Percentiles rank a stretch among this genome's conserved stretches.
These are phyloP conservation scores for Fragaria ananassa DNA, from an alignment of 306 rosid species.

Conservation along the genomic window DNA sequence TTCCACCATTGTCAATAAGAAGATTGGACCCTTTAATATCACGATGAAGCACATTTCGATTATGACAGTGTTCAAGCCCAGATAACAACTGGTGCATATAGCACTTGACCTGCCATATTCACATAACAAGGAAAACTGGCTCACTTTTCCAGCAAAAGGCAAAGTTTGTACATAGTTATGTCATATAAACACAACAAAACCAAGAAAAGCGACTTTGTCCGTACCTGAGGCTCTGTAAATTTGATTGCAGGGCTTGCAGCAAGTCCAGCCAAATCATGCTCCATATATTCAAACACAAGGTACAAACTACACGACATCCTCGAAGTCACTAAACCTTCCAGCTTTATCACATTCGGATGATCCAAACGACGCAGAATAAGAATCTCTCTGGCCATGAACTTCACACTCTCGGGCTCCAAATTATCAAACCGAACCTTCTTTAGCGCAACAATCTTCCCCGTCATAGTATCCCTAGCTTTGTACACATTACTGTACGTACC, in stretches of 20 bases:
- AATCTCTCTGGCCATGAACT: conserved; percentile 89
- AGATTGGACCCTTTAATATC: conserved; percentile 93
- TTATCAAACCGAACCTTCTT: conserved; percentile 92
- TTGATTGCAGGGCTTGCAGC: conserved; percentile 72
- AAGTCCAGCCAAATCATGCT: conserved; percentile 92
- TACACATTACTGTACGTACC: conserved; percentile 92
- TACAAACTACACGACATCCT: conserved; percentile 89
- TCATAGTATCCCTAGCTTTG: conserved; percentile 80
- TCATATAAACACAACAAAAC: conserved; percentile 15
- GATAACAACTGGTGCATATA: conserved; percentile 84
- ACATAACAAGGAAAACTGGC: conserved; percentile 26
- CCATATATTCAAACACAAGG: conserved; percentile 83
- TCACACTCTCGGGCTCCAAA: conserved; percentile 92
- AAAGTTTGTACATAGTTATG: conserved; percentile 5
- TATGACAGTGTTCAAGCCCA: conserved; percentile 88
- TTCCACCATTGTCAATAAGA: conserved; percentile 75
- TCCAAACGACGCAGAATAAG: conserved; percentile 77
- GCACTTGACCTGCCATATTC: conserved; percentile 66
- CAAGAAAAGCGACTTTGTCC: conserved; percentile 15
- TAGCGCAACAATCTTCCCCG: conserved; percentile 75
- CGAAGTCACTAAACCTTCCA: conserved; percentile 88
- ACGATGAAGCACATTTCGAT: conserved; percentile 69
- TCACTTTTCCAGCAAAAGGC: not conserved
- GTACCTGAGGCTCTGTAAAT: conserved; percentile 84
- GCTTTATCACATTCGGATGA: conserved; percentile 83